phyloP scores from a whole-genome alignment of 1,284 basidiomycete species.

The Gymnopus androsaceus region DNA sequence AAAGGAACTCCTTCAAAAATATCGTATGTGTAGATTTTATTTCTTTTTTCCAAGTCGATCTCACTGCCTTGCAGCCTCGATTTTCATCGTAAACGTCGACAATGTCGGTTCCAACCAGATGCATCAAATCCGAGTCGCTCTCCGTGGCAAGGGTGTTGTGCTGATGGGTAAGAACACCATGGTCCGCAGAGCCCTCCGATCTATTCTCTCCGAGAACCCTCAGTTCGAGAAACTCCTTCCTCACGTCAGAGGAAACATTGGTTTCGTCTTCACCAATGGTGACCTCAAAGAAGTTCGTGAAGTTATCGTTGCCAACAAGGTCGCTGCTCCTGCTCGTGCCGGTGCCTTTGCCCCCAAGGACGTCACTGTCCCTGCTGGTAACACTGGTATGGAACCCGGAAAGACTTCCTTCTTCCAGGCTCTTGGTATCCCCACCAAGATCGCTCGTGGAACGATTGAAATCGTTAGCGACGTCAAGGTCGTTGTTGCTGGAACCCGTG shows the following conservation, averaged over 20 bases:
- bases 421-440: slow-evolving; percentile 99
- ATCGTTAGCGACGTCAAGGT: slow-evolving; percentile 98
- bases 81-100: slow-evolving; percentile 99
- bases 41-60: neutral
- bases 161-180: slow-evolving; percentile 99
- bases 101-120: slow-evolving; percentile 99
- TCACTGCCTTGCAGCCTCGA: slow-evolving; percentile 66
- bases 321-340: slow-evolving; percentile 97
- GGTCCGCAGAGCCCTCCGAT: slow-evolving; percentile 96
- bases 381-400: slow-evolving; percentile 99
- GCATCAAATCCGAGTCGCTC: slow-evolving; percentile 97
- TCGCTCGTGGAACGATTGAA: slow-evolving; percentile 99
- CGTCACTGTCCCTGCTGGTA: slow-evolving; percentile 90
- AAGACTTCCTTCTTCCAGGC: slow-evolving; percentile 99
- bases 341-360: slow-evolving; percentile 94
- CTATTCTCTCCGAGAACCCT: slow-evolving; percentile 87
- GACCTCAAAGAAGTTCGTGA: slow-evolving; percentile 97
- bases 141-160: slow-evolving; percentile 96
- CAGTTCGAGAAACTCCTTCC: slow-evolving; percentile 97
- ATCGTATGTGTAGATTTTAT: slow-evolving; percentile 59
- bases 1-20: slow-evolving; percentile 90
- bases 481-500: slow-evolving; percentile 88
- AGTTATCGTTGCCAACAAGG: slow-evolving; percentile 93
- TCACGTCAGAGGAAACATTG: slow-evolving; percentile 96
- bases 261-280: slow-evolving; percentile 94